phyloP scores from a whole-genome alignment of 345 rosid species.

The Salix suchowensis region DNA sequence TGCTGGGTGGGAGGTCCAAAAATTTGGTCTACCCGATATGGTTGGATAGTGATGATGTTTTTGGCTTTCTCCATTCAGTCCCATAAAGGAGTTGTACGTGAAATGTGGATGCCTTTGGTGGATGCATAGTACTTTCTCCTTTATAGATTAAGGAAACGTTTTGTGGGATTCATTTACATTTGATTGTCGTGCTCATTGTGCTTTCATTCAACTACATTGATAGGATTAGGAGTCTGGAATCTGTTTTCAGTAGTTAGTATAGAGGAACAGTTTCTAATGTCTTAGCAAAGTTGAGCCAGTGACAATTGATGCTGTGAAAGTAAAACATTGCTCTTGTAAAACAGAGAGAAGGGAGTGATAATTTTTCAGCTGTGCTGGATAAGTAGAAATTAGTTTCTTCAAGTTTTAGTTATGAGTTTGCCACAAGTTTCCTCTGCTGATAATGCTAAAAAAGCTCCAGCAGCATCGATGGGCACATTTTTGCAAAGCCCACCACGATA shows the following conservation, averaged over 20 bases:
- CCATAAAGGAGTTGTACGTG: constrained; percentile 28
- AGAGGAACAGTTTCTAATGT: too few relatives aligned
- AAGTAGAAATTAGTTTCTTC: too few relatives aligned
- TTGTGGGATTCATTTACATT: constrained; percentile 5
- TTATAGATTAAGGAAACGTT: constrained; percentile 7
- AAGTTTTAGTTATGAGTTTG: too few relatives aligned
- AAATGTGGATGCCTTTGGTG: constrained; percentile 66
- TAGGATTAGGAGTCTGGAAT: constrained; percentile 16
- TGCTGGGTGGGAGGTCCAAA: constrained; percentile 43
- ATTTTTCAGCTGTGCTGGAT: too few relatives aligned
- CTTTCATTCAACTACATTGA: not conserved
- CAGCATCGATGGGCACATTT: too few relatives aligned
- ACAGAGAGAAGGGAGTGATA: too few relatives aligned
- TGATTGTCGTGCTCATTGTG: not conserved
- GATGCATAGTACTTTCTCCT: constrained; percentile 46
- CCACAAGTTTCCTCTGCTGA: too few relatives aligned
- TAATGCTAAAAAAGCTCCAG: too few relatives aligned
- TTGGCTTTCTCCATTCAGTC: constrained; percentile 33
- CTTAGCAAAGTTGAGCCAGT: too few relatives aligned
- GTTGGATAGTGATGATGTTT: constrained; percentile 37
- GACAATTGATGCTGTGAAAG: too few relatives aligned
- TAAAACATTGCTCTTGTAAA: too few relatives aligned
- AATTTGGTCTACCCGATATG: constrained; percentile 36
- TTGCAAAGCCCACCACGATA: too few relatives aligned
- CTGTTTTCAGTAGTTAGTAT: constrained; percentile 6